These are phyloP conservation scores for Podospora bellae-mahoneyi DNA, from an alignment of 495 filamentous ascomycete genomes.

Conservation along the genomic window DNA sequence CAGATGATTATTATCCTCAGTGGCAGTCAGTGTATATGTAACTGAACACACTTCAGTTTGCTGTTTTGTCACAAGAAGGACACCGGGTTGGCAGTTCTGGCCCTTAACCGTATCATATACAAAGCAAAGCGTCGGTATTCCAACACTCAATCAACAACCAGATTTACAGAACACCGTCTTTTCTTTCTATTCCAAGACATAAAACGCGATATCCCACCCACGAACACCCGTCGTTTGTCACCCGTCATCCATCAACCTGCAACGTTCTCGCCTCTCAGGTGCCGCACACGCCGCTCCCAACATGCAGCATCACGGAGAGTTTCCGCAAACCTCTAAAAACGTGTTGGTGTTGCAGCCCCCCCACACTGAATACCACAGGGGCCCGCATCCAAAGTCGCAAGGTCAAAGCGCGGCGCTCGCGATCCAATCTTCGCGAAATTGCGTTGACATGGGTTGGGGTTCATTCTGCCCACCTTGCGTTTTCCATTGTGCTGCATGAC, in stretches of 20 bases:
- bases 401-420: conserved; percentile 26
- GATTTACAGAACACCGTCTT: no score
- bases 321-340: not conserved
- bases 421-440: conserved; percentile 33
- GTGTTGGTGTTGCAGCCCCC: not conserved
- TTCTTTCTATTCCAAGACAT: no score
- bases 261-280: not conserved
- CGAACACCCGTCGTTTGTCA: not conserved
- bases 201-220: not conserved
- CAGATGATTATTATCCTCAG: no score
- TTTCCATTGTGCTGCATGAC: not conserved
- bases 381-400: conserved; percentile 13
- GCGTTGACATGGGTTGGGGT: conserved; percentile 22
- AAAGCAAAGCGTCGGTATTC: no score
- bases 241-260: not conserved
- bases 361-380: conserved; percentile 7
- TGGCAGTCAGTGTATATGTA: no score
- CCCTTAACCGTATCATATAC: no score
- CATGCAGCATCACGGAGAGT: not conserved
- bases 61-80: no score
- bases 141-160: no score
- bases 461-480: conserved; percentile 16
- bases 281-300: not conserved
- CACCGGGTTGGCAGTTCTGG: no score
- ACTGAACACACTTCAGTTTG: no score